phyloP scores from a whole-genome alignment of 805 yeast species.

The Monosporozyma unispora region DNA sequence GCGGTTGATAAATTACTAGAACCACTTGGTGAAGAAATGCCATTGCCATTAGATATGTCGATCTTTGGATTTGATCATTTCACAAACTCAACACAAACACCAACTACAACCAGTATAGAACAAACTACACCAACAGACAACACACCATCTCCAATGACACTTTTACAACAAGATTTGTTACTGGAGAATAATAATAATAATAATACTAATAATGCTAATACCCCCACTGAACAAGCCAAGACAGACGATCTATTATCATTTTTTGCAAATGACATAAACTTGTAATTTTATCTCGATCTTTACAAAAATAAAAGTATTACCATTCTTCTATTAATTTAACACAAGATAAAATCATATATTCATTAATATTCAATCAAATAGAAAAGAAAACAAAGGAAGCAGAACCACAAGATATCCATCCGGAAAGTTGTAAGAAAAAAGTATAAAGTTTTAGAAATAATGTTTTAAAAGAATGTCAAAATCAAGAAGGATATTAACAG shows the following conservation, averaged over 20 bases:
- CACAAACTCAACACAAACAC: not conserved
- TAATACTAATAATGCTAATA: not conserved
- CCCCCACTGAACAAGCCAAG: not conserved
- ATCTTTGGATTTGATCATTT: slow-evolving; percentile 4
- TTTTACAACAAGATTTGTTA: not conserved
- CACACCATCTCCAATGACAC: not conserved
- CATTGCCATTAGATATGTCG: not conserved
- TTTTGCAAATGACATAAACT: not conserved
- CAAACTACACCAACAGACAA: not conserved
- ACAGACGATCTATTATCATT: not conserved
- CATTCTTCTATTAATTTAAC: no score
- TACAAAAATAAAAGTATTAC: no score
- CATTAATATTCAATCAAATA: no score
- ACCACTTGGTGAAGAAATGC: not conserved
- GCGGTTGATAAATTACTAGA: not conserved
- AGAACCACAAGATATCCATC: no score
- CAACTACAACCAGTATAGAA: not conserved
- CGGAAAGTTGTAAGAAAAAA: no score
- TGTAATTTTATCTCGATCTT: not conserved
- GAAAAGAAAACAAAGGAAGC: no score
- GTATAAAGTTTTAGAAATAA: no score
- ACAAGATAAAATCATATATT: no score
- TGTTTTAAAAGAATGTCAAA: no score
- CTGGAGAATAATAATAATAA: not conserved
- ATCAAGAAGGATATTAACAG: no score